Conservation (phyloP, 495 filamentous ascomycete species). For the Friedmanniomyces simplex region DNA sequence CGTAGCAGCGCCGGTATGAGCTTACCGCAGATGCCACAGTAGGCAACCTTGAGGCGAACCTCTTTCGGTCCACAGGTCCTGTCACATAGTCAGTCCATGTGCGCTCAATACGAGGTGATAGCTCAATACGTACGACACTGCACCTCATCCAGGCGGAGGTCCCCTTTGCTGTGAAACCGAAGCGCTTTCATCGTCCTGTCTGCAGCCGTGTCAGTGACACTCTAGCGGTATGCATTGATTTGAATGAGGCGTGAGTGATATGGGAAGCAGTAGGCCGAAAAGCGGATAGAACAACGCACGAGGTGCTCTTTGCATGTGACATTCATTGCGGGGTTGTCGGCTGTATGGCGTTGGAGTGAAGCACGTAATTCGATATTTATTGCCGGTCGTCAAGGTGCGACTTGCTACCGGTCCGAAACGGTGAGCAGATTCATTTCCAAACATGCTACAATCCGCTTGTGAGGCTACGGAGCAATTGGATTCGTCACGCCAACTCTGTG, state of each 20-base stretch:
- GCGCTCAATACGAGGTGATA: not conserved
- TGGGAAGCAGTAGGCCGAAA: not conserved
- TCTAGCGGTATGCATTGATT: not conserved
- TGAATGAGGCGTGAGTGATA: not conserved
- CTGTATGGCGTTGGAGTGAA: not conserved
- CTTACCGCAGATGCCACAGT: constrained; percentile 6
- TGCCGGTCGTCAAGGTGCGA: not conserved
- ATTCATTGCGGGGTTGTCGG: not conserved
- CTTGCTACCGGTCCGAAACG: not conserved
- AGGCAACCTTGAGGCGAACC: not conserved
- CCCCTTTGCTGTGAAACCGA: not conserved
- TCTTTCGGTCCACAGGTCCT: constrained; percentile 2
- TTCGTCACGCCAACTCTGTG: no score
- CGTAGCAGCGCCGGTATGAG: no score
- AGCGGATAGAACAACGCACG: not conserved
- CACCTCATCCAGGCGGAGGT: not conserved
- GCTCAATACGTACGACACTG: not conserved
- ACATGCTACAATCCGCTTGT: not conserved
- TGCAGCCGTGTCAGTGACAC: not conserved
- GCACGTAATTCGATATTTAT: not conserved
- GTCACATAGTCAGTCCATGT: not conserved
- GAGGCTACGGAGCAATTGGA: no score
- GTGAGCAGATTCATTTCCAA: not conserved
- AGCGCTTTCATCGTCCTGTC: not conserved
- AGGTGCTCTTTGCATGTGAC: not conserved